These are phyloP conservation scores for Begonia peltatifolia DNA, from an alignment of 306 rosid genomes.

Conservation along the genomic window DNA sequence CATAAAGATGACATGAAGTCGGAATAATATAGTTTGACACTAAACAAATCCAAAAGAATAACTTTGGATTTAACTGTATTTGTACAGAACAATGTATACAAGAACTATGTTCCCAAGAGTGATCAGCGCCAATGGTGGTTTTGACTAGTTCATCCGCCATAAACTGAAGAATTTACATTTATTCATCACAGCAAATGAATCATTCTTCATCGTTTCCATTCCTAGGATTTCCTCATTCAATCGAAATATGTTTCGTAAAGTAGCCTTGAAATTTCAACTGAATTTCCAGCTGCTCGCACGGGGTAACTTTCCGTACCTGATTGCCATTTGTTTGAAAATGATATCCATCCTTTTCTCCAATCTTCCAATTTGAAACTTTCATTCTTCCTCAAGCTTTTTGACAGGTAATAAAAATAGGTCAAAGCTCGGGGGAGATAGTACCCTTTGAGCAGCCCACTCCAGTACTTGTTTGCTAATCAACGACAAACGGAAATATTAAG, in stretches of 20 bases:
- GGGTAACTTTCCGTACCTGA: slow-evolving; percentile 54
- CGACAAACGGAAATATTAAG: neutral
- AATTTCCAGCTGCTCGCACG: slow-evolving; percentile 50
- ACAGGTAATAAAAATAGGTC: slow-evolving; percentile 41
- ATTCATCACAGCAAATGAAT: too few species aligned
- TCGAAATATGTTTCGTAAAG: slow-evolving; percentile 45
- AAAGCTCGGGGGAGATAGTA: slow-evolving; percentile 89
- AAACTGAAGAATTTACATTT: too few species aligned
- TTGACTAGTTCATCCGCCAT: too few species aligned
- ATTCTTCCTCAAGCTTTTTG: slow-evolving; percentile 45
- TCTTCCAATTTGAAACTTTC: slow-evolving; percentile 41
- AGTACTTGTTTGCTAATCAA: slow-evolving; percentile 60
- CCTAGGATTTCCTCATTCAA: slow-evolving; percentile 2
- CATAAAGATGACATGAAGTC: too few species aligned
- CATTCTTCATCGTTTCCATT: too few species aligned
- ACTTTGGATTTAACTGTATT: too few species aligned
- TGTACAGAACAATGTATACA: too few species aligned
- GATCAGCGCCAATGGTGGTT: too few species aligned
- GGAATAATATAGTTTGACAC: too few species aligned
- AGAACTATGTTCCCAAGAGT: too few species aligned
- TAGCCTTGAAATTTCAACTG: slow-evolving; percentile 48
- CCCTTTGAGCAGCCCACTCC: slow-evolving; percentile 66
- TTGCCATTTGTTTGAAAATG: slow-evolving; percentile 75
- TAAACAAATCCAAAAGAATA: too few species aligned
- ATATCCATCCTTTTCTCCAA: slow-evolving; percentile 85